Base-by-base conservation (phyloP, 2,329 filamentous ascomycete species). In the Ascochyta koolunga region DNA sequence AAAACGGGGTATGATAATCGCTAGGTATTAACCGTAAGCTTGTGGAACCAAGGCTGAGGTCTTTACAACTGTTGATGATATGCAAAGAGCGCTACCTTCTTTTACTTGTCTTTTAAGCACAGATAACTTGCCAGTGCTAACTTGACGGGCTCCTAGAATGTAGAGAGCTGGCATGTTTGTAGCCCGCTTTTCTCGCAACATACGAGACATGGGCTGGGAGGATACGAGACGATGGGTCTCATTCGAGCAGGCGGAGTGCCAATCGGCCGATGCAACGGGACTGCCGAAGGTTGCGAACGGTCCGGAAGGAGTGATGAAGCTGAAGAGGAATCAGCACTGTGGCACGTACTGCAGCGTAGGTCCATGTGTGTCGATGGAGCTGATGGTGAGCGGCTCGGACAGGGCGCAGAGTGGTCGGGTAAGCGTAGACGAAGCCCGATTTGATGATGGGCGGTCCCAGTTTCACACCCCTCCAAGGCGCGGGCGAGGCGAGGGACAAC, bases 401-500 rank as follows among this genome's bases (percentile, higher is more conserved):
- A 29, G 42, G 35, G 38, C 27, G 27, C 27, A 15, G 50, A 62
- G 62, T 57, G 64, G 64, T 66, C 60, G 62, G 59, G 41, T 38
- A 43, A 38, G 35, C 38, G 22, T 36, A 10, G 8, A 5, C 36
- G 27, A 31, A 19, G 49, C 49, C 49, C 3, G 9, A 33, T 52
- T 21, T n/a, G n/a, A n/a, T n/a, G 25, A 22, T 43, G 29, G 15
- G 29, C 24, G 36, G 31, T n/a, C 21, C 29, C 31, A 36, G 33
- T 33, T 21, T 19, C 54, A 56, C 56, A 56, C 58, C n/a, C n/a
- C 57, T 54, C 60, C 43, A 60, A 45, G 19, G 39, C 38, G 52
- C 51, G 56, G 58, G 54, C 49, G 39, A 43, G 48, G 63, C 61
- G 52, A 64, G 43, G 50, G 55, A 48, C 54, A 46, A 60, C 55